Evolutionary conservation across 352 stramenopile species (phyloP).

Genomic region (Phytophthora multivora): DNA sequence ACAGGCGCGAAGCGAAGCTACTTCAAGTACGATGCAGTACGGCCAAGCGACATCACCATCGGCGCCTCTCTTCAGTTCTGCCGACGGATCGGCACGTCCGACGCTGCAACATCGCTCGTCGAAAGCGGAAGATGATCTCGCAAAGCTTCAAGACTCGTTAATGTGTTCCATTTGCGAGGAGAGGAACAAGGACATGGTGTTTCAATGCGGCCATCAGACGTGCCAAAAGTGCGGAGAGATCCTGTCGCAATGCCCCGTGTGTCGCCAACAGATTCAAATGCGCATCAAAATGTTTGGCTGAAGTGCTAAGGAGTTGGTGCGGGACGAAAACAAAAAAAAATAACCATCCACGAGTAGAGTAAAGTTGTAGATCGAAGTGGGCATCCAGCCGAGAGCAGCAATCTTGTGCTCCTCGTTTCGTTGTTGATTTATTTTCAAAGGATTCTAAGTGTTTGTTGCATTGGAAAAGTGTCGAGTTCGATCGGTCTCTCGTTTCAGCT

Average conservation of each 20-base stretch:
- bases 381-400: conserved; percentile 16
- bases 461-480: neutral
- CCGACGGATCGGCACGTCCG: conserved; percentile 15
- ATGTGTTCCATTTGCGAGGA: conserved; percentile 83
- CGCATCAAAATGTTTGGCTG: conserved; percentile 76
- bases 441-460: conserved; percentile 10
- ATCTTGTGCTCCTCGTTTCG: conserved; percentile 19
- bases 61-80: conserved; percentile 26
- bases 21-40: conserved; percentile 20
- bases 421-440: conserved; percentile 37
- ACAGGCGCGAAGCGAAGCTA: conserved; percentile 4
- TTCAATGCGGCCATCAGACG: conserved; percentile 87
- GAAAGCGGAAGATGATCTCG: conserved; percentile 61
- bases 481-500: conserved; percentile 17
- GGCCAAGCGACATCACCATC: conserved; percentile 31
- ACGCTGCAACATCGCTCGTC: conserved; percentile 48
- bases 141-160: conserved; percentile 62
- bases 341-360: conserved; percentile 7
- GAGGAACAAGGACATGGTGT: conserved; percentile 77
- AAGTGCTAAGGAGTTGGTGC: neutral
- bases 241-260: conserved; percentile 72
- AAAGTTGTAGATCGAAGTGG: conserved; percentile 5
- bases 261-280: conserved; percentile 71
- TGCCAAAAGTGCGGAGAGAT: conserved; percentile 59
- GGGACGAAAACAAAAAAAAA: neutral